Evolutionary conservation across 768 basidiomycete genomes (phyloP).

Genomic region (Floccularia luteovirens): DNA sequence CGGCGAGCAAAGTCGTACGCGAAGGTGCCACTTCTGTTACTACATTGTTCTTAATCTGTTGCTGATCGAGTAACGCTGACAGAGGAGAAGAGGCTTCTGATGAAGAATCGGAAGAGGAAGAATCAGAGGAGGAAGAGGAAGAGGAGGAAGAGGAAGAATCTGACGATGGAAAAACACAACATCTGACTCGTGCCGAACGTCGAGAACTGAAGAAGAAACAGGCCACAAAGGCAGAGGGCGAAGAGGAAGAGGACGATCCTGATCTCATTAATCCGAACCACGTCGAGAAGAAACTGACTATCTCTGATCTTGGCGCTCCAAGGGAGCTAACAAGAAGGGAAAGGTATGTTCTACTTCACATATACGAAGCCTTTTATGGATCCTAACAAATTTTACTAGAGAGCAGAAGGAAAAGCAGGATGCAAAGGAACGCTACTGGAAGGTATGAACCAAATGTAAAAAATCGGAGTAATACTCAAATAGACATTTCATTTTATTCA

Average conservation of each 20-base stretch:
- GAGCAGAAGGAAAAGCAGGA: constrained; percentile 92
- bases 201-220: constrained; percentile 83
- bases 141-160: constrained; percentile 39
- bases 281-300: constrained; percentile 63
- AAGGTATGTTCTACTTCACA: constrained; percentile 29
- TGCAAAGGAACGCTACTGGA: constrained; percentile 82
- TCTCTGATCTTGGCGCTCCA: constrained; percentile 64
- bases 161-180: constrained; percentile 33
- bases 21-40: constrained; percentile 25
- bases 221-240: constrained; percentile 35
- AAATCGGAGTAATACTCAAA: neutral
- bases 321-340: constrained; percentile 59
- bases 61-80: constrained; percentile 9
- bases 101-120: constrained; percentile 34
- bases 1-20: constrained; percentile 24
- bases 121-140: constrained; percentile 34
- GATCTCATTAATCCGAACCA: constrained; percentile 79
- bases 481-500: constrained; percentile 15
- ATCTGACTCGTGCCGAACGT: constrained; percentile 65
- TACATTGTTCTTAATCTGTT: too few relatives aligned
- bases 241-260: constrained; percentile 52
- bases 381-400: constrained; percentile 26
- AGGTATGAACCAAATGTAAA: constrained; percentile 34
- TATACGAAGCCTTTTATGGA: neutral
- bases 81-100: constrained; percentile 33